These are phyloP conservation scores for Fraxinus cuspidata DNA, from an alignment of 257 asterid genomes.

Conservation along the genomic window DNA sequence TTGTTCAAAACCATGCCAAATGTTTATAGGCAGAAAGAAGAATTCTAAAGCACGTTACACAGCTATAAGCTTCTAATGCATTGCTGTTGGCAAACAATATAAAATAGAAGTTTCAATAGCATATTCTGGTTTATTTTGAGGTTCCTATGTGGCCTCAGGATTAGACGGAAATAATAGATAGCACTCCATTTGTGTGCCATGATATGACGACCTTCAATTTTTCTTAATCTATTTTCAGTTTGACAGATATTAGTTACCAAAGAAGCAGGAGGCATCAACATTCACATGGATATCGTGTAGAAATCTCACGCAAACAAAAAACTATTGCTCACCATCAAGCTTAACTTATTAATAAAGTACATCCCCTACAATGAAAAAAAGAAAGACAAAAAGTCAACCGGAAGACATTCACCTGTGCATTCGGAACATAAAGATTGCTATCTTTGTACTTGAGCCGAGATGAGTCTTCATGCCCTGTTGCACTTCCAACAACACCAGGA, in stretches of 20 bases:
- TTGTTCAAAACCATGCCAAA: background rate
- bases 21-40: background rate
- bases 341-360: background rate
- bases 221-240: background rate
- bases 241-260: background rate
- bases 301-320: background rate
- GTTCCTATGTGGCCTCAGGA: background rate
- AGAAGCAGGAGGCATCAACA: background rate
- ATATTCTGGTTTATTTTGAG: background rate
- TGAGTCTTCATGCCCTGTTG: slow-evolving; percentile 82
- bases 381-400: background rate
- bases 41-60: background rate
- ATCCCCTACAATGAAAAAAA: background rate
- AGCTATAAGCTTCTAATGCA: background rate
- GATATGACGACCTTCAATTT: background rate
- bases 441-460: slow-evolving; percentile 89
- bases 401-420: slow-evolving; percentile 70
- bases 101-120: background rate
- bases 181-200: background rate
- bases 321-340: background rate
- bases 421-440: slow-evolving; percentile 65
- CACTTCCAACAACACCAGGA: slow-evolving; percentile 76
- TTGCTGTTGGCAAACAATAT: background rate
- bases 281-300: background rate
- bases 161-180: background rate